Conservation (phyloP, 192 early-diverging fungal genomes). For the Spizellomyces punctatus region DNA sequence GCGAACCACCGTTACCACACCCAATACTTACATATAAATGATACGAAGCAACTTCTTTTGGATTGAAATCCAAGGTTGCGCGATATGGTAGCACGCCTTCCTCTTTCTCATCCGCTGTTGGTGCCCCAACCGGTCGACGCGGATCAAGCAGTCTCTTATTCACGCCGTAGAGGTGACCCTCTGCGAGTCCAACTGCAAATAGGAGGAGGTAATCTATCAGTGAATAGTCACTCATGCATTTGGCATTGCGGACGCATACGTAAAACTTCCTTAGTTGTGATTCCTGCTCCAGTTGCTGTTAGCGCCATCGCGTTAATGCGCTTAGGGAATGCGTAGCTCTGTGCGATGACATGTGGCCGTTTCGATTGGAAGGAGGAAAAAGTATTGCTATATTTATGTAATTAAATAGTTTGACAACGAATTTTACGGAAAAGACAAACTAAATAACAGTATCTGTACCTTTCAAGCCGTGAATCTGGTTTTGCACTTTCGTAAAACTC, state of each 20-base stretch:
- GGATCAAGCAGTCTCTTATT: constrained; percentile 81
- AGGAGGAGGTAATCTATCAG: too few relatives aligned
- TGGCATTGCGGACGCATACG: constrained; percentile 38
- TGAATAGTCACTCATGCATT: too few relatives aligned
- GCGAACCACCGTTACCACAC: too few relatives aligned
- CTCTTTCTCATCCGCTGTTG: constrained; percentile 82
- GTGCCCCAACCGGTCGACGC: constrained; percentile 68
- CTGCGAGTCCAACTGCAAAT: constrained; percentile 54
- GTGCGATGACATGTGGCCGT: constrained; percentile 71
- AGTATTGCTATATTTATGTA: constrained; percentile 45
- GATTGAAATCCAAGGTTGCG: constrained; percentile 71
- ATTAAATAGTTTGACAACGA: too few relatives aligned
- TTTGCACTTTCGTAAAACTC: constrained; percentile 83
- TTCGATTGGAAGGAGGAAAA: constrained; percentile 76
- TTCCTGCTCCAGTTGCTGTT: constrained; percentile 82
- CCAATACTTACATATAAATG: constrained; percentile 32
- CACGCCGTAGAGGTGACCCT: constrained; percentile 65
- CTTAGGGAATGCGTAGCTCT: constrained; percentile 78
- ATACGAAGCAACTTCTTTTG: constrained; percentile 79
- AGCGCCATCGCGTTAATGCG: constrained; percentile 77
- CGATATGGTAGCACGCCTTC: constrained; percentile 82
- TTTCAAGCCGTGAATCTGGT: constrained; percentile 68
- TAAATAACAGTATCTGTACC: constrained; percentile 38
- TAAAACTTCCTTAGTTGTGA: constrained; percentile 84
- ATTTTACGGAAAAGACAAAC: not conserved